Base-by-base conservation (phyloP, 2,329 filamentous ascomycete genomes). In the Rhynchosporium graminicola region DNA sequence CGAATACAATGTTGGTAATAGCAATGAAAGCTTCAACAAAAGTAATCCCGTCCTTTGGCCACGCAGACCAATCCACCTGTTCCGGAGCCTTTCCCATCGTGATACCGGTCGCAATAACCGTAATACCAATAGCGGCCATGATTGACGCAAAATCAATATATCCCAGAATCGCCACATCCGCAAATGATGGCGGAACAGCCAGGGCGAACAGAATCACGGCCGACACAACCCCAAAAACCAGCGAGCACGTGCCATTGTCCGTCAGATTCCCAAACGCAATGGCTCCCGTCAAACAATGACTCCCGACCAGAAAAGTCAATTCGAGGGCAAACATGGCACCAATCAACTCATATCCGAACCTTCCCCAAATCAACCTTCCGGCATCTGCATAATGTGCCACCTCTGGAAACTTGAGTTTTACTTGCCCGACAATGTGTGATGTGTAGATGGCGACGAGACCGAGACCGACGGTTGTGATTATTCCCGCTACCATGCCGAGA, bases 291-390 rank as follows among this genome's bases (percentile, higher is more conserved):
- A 87, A 75, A 36, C 87, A 75, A 71, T 88, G 86, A 36, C 82
- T 84, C 15, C 80, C 83, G 77, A 86, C 83, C 67, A 86, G 78
- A 74, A 87, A 87, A n/a, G 87, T 73, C 15, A 87, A 74, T 67
- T 87, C 80, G 28, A 87, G 70, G 4, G 80, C 73, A 67, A 83
- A 81, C 6, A 77, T 80, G 15, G 76, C 70, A 3, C 82, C 83
- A 56, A 85, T 75, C 38, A 87, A 64, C 66, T 84, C 80, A 36
- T 80, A 77, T 1, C 82, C 83, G 47, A 80, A 75, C 8, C 69
- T 73, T 0, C 85, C 85, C 56, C 76, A 74, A 26, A 87, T 74
- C 15, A 87, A 74, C 50, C 80, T 75, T 12, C 83, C 84, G 2
- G 82, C 84, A 69, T 88, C 85, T 2, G 82, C 82, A 62, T 72